phyloP scores from a whole-genome alignment of 2,329 filamentous ascomycete genomes.

The Simplicillium aogashimaense region DNA sequence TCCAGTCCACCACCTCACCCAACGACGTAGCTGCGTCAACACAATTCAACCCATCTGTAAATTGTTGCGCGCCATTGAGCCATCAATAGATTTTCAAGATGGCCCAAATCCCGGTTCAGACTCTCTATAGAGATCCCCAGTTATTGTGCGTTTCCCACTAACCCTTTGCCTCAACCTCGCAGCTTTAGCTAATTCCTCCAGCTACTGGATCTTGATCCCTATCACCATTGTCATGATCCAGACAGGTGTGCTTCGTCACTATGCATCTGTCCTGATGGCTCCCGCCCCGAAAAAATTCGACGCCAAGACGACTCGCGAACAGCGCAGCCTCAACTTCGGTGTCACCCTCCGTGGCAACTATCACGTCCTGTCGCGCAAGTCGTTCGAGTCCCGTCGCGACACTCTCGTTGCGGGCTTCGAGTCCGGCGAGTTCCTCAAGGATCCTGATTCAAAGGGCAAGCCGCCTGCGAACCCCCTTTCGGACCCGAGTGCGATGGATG shows the following conservation, averaged over 20 bases:
- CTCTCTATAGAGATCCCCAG: slow-evolving; percentile 96
- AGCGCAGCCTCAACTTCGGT: slow-evolving; percentile 73
- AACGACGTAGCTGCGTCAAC: background rate
- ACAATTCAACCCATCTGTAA: background rate
- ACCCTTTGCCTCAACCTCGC: background rate
- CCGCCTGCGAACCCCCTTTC: slow-evolving; percentile 88
- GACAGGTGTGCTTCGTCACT: slow-evolving; percentile 92
- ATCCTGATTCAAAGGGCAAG: slow-evolving; percentile 77
- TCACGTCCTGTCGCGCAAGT: slow-evolving; percentile 64
- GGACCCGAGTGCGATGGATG: slow-evolving; percentile 94
- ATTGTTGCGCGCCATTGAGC: background rate
- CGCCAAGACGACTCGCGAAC: slow-evolving; percentile 69
- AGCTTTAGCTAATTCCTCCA: slow-evolving; percentile 26
- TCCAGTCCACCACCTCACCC: background rate
- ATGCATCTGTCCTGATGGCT: slow-evolving; percentile 85
- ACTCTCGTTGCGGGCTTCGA: slow-evolving; percentile 74
- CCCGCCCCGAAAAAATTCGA: slow-evolving; percentile 74
- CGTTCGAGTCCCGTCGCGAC: slow-evolving; percentile 74
- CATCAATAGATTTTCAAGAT: slow-evolving; percentile 36
- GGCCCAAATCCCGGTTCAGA: slow-evolving; percentile 80
- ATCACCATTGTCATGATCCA: slow-evolving; percentile 98
- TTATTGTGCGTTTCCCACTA: slow-evolving; percentile 62
- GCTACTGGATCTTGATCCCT: slow-evolving; percentile 97
- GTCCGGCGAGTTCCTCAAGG: slow-evolving; percentile 79
- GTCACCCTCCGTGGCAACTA: slow-evolving; percentile 77